These are phyloP conservation scores for Colletotrichum horii DNA, from an alignment of 2,329 filamentous ascomycete genomes.

Conservation along the genomic window DNA sequence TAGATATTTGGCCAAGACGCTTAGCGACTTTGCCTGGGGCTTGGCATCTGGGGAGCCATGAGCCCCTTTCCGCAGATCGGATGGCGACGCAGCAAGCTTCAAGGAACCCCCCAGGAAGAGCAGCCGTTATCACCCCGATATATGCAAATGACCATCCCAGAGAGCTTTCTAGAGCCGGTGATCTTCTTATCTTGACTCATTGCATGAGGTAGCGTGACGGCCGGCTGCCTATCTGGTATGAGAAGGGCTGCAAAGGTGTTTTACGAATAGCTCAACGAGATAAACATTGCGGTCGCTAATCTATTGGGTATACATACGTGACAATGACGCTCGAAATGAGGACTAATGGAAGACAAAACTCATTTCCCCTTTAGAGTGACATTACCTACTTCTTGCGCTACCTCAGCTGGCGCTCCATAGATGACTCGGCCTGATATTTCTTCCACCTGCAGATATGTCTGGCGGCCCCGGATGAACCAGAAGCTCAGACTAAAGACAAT, in stretches of 20 bases:
- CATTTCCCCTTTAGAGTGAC: not conserved
- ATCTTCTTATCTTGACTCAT: not conserved
- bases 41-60: not conserved
- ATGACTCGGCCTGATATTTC: not conserved
- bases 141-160: not conserved
- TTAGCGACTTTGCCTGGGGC: not conserved
- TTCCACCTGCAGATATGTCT: constrained; percentile 30
- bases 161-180: not conserved
- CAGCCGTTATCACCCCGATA: not conserved
- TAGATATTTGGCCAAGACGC: not conserved
- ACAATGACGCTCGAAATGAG: not conserved
- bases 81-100: not conserved
- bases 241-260: not conserved
- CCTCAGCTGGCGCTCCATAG: not conserved
- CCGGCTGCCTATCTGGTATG: too few species aligned
- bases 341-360: not conserved
- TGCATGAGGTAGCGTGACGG: not conserved
- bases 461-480: constrained; percentile 53
- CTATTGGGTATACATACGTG: not conserved
- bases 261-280: not conserved
- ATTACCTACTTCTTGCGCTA: not conserved
- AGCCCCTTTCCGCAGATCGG: not conserved
- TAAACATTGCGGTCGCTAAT: not conserved
- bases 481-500: constrained; percentile 52
- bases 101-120: not conserved